A percentile compares a stretch with the other conserved stretches of the same genome.
These are phyloP conservation scores for Triglochin maritima DNA, from an alignment of 106 monocot species.

Conservation along the genomic window DNA sequence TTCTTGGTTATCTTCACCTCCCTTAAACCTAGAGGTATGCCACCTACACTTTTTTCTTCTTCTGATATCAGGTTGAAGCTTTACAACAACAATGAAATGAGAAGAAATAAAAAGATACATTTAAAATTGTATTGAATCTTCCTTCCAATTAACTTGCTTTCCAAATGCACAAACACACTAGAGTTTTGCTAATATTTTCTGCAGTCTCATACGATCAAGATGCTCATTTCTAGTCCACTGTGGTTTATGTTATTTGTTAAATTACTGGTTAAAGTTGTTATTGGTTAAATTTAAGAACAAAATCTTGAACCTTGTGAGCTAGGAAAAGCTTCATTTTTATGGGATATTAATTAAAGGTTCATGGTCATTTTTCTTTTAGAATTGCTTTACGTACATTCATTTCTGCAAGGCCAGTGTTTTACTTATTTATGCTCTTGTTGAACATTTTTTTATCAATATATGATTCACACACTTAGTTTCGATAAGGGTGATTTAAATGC, in stretches of 20 bases:
- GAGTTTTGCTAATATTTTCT: no score
- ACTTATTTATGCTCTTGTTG: background rate
- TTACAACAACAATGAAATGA: background rate
- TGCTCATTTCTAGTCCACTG: no score
- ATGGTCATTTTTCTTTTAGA: no score
- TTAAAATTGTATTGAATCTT: background rate
- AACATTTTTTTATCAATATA: background rate
- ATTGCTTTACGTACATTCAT: no score
- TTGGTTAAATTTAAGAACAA: no score
- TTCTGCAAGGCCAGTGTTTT: no score
- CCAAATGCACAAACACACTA: background rate
- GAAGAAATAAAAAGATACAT: background rate
- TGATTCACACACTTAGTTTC: background rate
- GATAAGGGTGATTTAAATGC: background rate
- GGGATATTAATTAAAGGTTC: no score
- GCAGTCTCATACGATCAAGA: no score
- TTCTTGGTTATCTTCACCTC: slow-evolving; percentile 67
- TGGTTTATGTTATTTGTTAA: no score
- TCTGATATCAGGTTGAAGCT: background rate
- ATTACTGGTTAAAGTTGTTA: no score
- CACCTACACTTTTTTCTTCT: background rate
- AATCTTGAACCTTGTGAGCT: no score
- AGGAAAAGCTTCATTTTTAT: no score
- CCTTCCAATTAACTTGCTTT: background rate
- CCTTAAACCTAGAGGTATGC: slow-evolving; percentile 40